Evolutionary conservation across 176 grass and related monocot species (phyloP).

Genomic region (Lolium multiflorum): DNA sequence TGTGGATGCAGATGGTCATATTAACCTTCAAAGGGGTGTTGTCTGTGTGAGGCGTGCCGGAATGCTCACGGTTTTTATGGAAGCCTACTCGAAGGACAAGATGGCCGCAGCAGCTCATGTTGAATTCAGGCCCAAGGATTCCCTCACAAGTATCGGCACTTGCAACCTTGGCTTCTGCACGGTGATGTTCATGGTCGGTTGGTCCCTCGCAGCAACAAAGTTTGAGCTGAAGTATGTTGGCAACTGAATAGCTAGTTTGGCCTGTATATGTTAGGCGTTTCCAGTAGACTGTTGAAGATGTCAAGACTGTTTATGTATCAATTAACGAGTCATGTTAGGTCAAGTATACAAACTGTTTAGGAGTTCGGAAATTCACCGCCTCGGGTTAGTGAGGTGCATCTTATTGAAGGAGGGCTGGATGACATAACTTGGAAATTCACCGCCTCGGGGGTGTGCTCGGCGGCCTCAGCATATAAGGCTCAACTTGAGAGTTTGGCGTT

Average conservation of each 20-base stretch:
- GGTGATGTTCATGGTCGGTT: background rate
- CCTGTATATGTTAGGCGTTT: too few species aligned
- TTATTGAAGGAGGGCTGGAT: too few species aligned
- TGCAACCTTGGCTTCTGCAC: constrained; percentile 15
- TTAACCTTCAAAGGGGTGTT: background rate
- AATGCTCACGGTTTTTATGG: background rate
- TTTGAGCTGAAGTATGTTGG: background rate
- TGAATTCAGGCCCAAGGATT: background rate
- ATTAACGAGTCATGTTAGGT: too few species aligned
- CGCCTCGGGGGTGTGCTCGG: too few species aligned
- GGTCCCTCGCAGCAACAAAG: background rate
- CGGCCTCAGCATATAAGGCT: too few species aligned
- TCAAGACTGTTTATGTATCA: too few species aligned
- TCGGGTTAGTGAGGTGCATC: too few species aligned
- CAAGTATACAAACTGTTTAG: too few species aligned
- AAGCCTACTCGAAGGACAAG: background rate
- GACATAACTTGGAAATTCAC: too few species aligned
- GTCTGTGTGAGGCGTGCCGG: background rate
- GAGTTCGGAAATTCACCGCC: too few species aligned
- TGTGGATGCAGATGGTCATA: background rate
- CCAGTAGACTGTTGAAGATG: too few species aligned
- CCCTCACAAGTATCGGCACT: background rate
- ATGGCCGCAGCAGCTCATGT: background rate
- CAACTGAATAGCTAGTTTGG: background rate
- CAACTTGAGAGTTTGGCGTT: too few species aligned